A percentile compares a stretch with the other conserved stretches of the same genome.
These are phyloP conservation scores for Nemania abortiva DNA, from an alignment of 2,329 filamentous ascomycete species.

Conservation along the genomic window DNA sequence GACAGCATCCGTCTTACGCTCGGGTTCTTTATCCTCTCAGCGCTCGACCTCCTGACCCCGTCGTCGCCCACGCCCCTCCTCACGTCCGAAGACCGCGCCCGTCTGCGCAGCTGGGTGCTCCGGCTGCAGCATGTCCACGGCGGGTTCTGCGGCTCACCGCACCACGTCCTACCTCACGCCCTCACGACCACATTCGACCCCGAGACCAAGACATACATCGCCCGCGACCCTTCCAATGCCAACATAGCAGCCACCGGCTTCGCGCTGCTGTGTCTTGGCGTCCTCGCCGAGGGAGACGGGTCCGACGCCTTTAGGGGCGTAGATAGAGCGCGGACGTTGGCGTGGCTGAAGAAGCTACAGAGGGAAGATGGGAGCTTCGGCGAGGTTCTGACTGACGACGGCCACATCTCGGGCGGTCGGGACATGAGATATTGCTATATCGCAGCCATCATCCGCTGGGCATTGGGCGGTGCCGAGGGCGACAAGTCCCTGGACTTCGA, in stretches of 20 bases:
- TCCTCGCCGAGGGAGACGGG: constrained; percentile 58
- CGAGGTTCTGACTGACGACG: constrained; percentile 74
- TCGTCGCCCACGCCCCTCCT: constrained; percentile 67
- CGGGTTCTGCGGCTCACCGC: constrained; percentile 89
- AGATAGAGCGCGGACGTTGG: constrained; percentile 73
- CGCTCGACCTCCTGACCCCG: constrained; percentile 81
- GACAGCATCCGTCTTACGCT: constrained; percentile 93
- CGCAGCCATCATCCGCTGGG: constrained; percentile 83
- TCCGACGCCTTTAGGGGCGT: constrained; percentile 70
- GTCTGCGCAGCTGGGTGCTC: constrained; percentile 81
- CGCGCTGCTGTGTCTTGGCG: constrained; percentile 78
- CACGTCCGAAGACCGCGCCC: constrained; percentile 57
- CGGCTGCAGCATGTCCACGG: constrained; percentile 85
- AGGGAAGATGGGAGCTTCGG: constrained; percentile 90
- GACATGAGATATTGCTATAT: constrained; percentile 93
- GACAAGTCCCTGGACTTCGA: constrained; percentile 78
- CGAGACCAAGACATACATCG: constrained; percentile 49
- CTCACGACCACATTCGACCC: constrained; percentile 53
- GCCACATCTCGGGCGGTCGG: constrained; percentile 76
- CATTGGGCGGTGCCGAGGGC: constrained; percentile 73
- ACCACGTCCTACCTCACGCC: constrained; percentile 62
- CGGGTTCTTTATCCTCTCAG: constrained; percentile 88
- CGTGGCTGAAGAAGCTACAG: constrained; percentile 83
- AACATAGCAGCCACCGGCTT: constrained; percentile 92
- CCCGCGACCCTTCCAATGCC: constrained; percentile 62